phyloP scores from a whole-genome alignment of 2,329 filamentous ascomycete genomes.

The Hypoxylon sp. region DNA sequence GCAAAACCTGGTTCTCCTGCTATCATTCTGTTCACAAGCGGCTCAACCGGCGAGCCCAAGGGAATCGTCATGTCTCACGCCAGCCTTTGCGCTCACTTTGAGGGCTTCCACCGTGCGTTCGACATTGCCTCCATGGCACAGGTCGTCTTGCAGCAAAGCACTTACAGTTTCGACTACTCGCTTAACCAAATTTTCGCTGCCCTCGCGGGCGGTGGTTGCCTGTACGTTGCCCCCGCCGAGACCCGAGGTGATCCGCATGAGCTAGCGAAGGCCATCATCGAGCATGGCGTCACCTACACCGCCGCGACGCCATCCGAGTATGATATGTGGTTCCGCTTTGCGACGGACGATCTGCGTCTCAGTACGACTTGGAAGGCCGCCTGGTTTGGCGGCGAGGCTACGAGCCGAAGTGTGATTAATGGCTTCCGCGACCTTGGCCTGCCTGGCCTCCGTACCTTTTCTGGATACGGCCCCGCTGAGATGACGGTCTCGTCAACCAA shows the following conservation, averaged over 20 bases:
- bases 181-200: slow-evolving; percentile 51
- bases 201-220: slow-evolving; percentile 51
- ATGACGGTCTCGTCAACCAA: slow-evolving; percentile 25
- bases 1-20: neutral
- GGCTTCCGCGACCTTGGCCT: slow-evolving; percentile 31
- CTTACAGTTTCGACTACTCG: slow-evolving; percentile 43
- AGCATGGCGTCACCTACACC: slow-evolving; percentile 56
- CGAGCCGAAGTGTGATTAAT: slow-evolving; percentile 18
- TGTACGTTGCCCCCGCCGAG: slow-evolving; percentile 50
- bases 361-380: slow-evolving; percentile 35
- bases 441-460: slow-evolving; percentile 28
- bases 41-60: slow-evolving; percentile 53
- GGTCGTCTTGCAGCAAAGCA: slow-evolving; percentile 58
- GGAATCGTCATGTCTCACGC: slow-evolving; percentile 52
- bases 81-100: slow-evolving; percentile 50
- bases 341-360: neutral
- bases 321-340: slow-evolving; percentile 49
- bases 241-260: slow-evolving; percentile 51
- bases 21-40: slow-evolving; percentile 48
- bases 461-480: slow-evolving; percentile 56
- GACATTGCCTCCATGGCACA: slow-evolving; percentile 13
- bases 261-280: slow-evolving; percentile 54
- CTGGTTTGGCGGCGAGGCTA: slow-evolving; percentile 42
- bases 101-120: slow-evolving; percentile 24
- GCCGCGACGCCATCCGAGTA: slow-evolving; percentile 60